phyloP scores from a whole-genome alignment of 768 basidiomycete species.

The Leucosporidium creatinivorum region DNA sequence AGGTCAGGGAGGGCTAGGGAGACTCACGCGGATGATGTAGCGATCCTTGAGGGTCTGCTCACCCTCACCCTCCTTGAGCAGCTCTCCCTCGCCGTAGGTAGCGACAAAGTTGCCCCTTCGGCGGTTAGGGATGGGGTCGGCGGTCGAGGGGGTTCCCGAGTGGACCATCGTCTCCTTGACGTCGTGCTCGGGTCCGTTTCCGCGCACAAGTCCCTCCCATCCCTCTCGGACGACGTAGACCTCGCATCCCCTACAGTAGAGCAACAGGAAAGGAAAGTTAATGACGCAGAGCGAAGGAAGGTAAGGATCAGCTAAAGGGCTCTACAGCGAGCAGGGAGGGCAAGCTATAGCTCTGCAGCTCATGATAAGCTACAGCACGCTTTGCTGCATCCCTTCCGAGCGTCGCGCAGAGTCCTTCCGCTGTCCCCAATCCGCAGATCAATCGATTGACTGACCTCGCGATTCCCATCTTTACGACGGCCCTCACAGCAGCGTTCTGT shows the following conservation, averaged over 20 bases:
- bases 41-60: slow-evolving; percentile 75
- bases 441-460: slow-evolving; percentile 63
- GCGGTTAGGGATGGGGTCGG: not conserved
- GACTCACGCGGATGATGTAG: slow-evolving; percentile 65
- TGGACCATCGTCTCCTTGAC: slow-evolving; percentile 5
- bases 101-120: slow-evolving; percentile 33
- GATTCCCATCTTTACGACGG: slow-evolving; percentile 87
- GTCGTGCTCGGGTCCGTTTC: slow-evolving; percentile 54
- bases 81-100: slow-evolving; percentile 53
- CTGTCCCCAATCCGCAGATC: not conserved
- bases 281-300: not conserved
- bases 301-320: not conserved
- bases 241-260: slow-evolving; percentile 70
- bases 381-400: too few species aligned
- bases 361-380: not conserved
- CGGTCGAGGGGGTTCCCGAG: slow-evolving; percentile 38
- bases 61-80: slow-evolving; percentile 53
- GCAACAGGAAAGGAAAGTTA: not conserved
- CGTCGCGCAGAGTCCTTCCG: not conserved
- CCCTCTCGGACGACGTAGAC: slow-evolving; percentile 95
- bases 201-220: slow-evolving; percentile 93
- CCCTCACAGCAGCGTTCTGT: slow-evolving; percentile 76
- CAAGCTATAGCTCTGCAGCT: not conserved
- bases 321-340: not conserved
- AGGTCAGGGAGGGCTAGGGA: not conserved